Evolutionary conservation across 371 early-diverging fungal genomes (phyloP), one percentile per base, ranked within the genome.

Genomic region (Mucor mucedo): DNA sequence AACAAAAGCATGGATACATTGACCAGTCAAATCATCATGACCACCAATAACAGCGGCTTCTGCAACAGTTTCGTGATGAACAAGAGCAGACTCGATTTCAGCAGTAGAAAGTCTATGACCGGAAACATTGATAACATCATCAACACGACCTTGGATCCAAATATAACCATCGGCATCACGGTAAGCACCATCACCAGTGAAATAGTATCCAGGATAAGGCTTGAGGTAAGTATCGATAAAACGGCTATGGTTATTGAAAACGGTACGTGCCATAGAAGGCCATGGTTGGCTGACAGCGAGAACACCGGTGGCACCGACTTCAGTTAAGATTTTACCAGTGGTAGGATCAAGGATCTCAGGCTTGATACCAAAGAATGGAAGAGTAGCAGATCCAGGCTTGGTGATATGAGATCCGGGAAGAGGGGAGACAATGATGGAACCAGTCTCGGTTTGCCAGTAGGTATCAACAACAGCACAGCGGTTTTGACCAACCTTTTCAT

Each of bases 51-150:
- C 98, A 21, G 99, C 99, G 0, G 96, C 89, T 77, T 99, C 98
- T n/a, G 96, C 93, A 54, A 96, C 93, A 0, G 86, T 72, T 11
- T 80, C 81, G 70, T 95, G 90, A 30, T 78, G 72, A 60, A 94
- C 89, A 39, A 93, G 80, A 7, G 93, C 95, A 40, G 93, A 92
- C 73, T 96, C 96, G 58, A 99, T 91, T 85, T 98, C 99, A 50
- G 98, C 91, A 1, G 99, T 98, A 52, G 91, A 90, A 63, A 99
- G 75, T 62, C 99, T 90, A 79, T 99, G 99, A 8, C 99, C 99
- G 32, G 95, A 89, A 8, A 98, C 97, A 79, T 98, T 98, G 77
- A 98, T 95, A 39, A 98, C 98, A 76, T 99, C 94, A 76, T 95
- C 95, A 10, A 96, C 95, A 65, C 96, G 91, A 44, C 96, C 96